Percentiles rank a stretch among this genome's conserved stretches.
These are phyloP conservation scores for Sphaerosporella brunnea DNA, from an alignment of 495 filamentous ascomycete genomes.

Conservation along the genomic window DNA sequence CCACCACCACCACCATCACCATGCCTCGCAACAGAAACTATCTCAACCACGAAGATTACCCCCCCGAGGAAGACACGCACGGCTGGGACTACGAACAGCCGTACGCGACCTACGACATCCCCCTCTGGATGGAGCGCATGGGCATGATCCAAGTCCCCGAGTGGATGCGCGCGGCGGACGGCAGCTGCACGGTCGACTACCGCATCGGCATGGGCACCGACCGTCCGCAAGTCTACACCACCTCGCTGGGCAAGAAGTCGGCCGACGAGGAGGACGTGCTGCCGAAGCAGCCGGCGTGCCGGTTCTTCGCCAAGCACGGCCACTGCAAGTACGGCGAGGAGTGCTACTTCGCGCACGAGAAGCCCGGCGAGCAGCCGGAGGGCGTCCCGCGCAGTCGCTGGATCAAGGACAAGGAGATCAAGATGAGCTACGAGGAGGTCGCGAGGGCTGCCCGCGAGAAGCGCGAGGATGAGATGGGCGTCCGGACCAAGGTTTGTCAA, in stretches of 20 bases:
- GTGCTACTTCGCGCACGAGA: slow-evolving; percentile 1
- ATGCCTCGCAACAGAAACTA: neutral
- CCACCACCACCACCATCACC: neutral
- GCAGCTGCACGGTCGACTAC: neutral
- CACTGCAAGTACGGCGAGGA: slow-evolving; percentile 4
- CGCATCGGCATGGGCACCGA: neutral
- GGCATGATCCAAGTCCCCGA: slow-evolving; percentile 1
- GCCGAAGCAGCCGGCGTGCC: neutral
- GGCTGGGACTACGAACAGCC: neutral
- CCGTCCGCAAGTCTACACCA: neutral
- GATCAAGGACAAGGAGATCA: neutral
- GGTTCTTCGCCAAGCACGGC: neutral
- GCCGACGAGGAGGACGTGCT: neutral
- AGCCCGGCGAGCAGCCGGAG: neutral
- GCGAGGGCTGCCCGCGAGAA: neutral
- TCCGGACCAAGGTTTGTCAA: neutral
- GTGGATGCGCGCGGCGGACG: neutral
- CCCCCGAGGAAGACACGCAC: neutral
- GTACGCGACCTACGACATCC: neutral
- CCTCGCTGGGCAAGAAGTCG: neutral
- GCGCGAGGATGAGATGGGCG: neutral
- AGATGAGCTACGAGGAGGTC: neutral
- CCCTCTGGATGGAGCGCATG: slow-evolving; percentile 4
- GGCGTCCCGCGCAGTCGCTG: neutral
- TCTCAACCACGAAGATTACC: neutral